These are phyloP conservation scores for Pelargonium cotyledonis DNA, from an alignment of 441 rosid species.

Conservation along the genomic window DNA sequence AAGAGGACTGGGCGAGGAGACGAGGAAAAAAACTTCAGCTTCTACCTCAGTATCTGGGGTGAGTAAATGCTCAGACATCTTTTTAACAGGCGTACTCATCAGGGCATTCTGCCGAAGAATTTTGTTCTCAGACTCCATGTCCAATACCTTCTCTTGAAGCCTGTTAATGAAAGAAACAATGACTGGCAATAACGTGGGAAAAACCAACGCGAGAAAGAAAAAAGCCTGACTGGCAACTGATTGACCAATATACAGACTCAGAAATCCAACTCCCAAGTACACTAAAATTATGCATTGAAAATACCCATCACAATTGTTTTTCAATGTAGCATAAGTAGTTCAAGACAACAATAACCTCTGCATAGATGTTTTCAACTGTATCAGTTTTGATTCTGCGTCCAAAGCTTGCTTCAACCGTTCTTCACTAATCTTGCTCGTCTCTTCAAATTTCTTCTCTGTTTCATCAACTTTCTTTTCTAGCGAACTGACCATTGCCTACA, in stretches of 20 bases:
- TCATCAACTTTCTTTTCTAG: neutral
- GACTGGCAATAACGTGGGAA: slow-evolving; percentile 18
- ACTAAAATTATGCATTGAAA: neutral
- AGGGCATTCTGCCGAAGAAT: slow-evolving; percentile 57
- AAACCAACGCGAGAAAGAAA: slow-evolving; percentile 1
- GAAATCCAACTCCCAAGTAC: neutral
- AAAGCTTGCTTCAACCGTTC: slow-evolving; percentile 65
- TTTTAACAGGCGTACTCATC: slow-evolving; percentile 7
- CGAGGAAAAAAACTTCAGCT: neutral
- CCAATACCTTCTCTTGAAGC: slow-evolving; percentile 74
- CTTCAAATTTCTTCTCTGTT: slow-evolving; percentile 40
- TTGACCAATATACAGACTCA: slow-evolving; percentile 3
- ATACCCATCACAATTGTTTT: neutral
- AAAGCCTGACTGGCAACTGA: neutral
- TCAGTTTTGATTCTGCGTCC: slow-evolving; percentile 77
- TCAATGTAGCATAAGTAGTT: slow-evolving; percentile 1
- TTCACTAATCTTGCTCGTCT: slow-evolving; percentile 71
- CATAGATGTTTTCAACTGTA: slow-evolving; percentile 74
- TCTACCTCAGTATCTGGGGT: neutral
- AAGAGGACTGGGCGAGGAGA: neutral
- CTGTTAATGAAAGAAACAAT: slow-evolving; percentile 31
- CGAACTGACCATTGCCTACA: slow-evolving; percentile 7
- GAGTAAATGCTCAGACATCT: slow-evolving; percentile 24
- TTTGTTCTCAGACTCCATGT: slow-evolving; percentile 66
- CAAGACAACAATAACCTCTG: slow-evolving; percentile 48